A percentile compares a stretch with the other conserved stretches of the same genome.
These are phyloP conservation scores for Ophiostoma triangulosporum DNA, from an alignment of 2,329 filamentous ascomycete genomes.

Conservation along the genomic window DNA sequence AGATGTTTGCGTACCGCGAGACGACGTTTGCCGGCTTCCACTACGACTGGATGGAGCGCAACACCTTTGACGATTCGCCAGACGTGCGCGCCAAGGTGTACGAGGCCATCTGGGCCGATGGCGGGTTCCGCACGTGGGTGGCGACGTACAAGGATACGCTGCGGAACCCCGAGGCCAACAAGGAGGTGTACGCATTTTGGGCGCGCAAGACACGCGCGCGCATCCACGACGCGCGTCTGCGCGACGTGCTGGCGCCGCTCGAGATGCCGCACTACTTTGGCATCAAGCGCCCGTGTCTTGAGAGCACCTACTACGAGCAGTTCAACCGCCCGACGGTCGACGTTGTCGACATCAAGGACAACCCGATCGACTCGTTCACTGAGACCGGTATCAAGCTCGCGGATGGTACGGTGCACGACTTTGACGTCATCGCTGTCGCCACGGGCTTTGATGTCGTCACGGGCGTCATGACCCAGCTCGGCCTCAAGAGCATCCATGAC, in stretches of 20 bases:
- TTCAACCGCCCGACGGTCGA: conserved; percentile 31
- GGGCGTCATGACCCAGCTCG: conserved; percentile 30
- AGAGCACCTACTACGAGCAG: conserved; percentile 33
- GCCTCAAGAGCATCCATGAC: conserved; percentile 27
- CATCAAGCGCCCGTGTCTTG: conserved; percentile 33
- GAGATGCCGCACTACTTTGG: conserved; percentile 41
- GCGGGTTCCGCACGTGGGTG: conserved; percentile 44
- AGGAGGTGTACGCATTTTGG: conserved; percentile 43
- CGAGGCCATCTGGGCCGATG: conserved; percentile 33
- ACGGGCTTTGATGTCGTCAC: conserved; percentile 29
- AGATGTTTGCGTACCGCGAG: conserved; percentile 39
- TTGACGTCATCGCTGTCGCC: conserved; percentile 31
- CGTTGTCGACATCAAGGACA: conserved; percentile 27
- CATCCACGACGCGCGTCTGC: conserved; percentile 33
- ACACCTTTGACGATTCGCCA: conserved; percentile 39
- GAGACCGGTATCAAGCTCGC: conserved; percentile 27
- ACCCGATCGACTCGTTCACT: conserved; percentile 27
- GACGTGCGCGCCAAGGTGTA: conserved; percentile 36
- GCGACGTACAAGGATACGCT: conserved; percentile 40
- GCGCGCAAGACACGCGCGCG: conserved; percentile 34
- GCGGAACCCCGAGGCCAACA: conserved; percentile 31
- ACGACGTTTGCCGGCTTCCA: conserved; percentile 44
- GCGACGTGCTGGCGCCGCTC: conserved; percentile 38
- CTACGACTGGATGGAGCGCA: conserved; percentile 40
- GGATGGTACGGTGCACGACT: conserved; percentile 28